These are phyloP conservation scores for Serpula lacrymans DNA, from an alignment of 768 basidiomycete genomes.

Conservation along the genomic window DNA sequence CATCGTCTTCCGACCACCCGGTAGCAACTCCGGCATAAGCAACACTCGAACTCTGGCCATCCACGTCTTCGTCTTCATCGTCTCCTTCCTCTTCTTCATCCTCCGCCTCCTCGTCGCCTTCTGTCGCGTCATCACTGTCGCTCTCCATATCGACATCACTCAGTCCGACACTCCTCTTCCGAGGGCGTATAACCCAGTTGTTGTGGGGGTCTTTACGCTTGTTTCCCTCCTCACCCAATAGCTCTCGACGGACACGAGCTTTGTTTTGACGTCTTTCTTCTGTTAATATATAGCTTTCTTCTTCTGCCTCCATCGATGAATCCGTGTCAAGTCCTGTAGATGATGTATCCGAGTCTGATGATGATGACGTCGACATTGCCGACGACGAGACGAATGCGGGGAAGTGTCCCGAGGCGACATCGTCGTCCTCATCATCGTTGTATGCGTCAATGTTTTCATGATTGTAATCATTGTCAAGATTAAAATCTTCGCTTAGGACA, in stretches of 20 bases:
- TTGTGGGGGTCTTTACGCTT: slow-evolving; percentile 40
- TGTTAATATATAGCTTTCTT: slow-evolving; percentile 55
- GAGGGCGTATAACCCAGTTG: slow-evolving; percentile 67
- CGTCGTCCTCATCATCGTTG: slow-evolving; percentile 27
- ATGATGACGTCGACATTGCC: slow-evolving; percentile 45
- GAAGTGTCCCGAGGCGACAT: slow-evolving; percentile 38
- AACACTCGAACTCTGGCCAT: slow-evolving; percentile 34
- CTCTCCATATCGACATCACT: slow-evolving; percentile 66
- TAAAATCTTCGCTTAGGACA: slow-evolving; percentile 14
- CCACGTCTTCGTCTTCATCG: slow-evolving; percentile 45
- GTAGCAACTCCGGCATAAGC: slow-evolving; percentile 65
- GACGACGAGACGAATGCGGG: slow-evolving; percentile 72
- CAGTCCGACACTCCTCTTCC: slow-evolving; percentile 65
- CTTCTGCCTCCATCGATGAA: slow-evolving; percentile 57
- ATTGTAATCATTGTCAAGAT: slow-evolving; percentile 30
- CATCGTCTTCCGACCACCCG: slow-evolving; percentile 77
- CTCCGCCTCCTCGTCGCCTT: slow-evolving; percentile 56
- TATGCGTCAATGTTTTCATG: slow-evolving; percentile 34
- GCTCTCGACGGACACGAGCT: slow-evolving; percentile 58
- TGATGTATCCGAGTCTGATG: slow-evolving; percentile 34
- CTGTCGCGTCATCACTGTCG: slow-evolving; percentile 54
- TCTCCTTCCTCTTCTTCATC: slow-evolving; percentile 35
- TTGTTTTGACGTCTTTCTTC: slow-evolving; percentile 43
- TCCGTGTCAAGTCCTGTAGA: slow-evolving; percentile 46
- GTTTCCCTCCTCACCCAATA: slow-evolving; percentile 51